Conservation (phyloP, 805 yeast genomes). For the Ogataea degrootiae region DNA sequence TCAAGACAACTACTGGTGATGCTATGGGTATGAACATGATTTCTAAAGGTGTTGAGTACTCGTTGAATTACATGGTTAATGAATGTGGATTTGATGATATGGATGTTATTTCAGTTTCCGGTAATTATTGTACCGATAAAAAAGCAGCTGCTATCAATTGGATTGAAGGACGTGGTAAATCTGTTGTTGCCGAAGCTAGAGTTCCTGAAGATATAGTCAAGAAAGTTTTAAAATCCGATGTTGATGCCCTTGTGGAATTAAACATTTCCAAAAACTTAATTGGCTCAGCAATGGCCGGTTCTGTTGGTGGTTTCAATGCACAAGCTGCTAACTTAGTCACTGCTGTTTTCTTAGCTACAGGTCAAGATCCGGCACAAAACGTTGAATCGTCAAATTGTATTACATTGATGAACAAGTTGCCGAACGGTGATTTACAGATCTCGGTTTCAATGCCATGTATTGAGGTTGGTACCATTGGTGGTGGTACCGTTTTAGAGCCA, state of each 20-base stretch:
- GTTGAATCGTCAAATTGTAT: slow-evolving; percentile 98
- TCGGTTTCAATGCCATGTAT: slow-evolving; percentile 99
- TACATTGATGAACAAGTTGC: slow-evolving; percentile 79
- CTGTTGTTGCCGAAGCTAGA: slow-evolving; percentile 93
- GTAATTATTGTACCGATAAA: slow-evolving; percentile 96
- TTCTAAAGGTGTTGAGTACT: slow-evolving; percentile 92
- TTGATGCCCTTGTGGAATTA: slow-evolving; percentile 85
- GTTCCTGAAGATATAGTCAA: slow-evolving; percentile 78
- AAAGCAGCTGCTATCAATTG: slow-evolving; percentile 98
- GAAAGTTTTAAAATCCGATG: slow-evolving; percentile 85
- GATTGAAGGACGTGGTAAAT: slow-evolving; percentile 99
- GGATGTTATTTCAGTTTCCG: slow-evolving; percentile 89
- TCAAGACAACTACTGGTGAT: slow-evolving; percentile 98
- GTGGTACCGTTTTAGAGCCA: slow-evolving; percentile 96
- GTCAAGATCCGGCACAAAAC: slow-evolving; percentile 99
- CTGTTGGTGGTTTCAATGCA: slow-evolving; percentile 97
- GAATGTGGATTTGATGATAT: slow-evolving; percentile 92
- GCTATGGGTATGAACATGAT: slow-evolving; percentile 99
- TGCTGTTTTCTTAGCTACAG: slow-evolving; percentile 90
- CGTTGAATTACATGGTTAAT: slow-evolving; percentile 78
- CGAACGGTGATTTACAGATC: slow-evolving; percentile 74
- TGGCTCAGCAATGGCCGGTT: slow-evolving; percentile 98
- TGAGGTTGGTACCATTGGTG: slow-evolving; percentile 99
- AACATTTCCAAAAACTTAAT: slow-evolving; percentile 85
- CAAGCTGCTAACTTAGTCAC: slow-evolving; percentile 97